Evolutionary conservation across 139 green algal genomes (phyloP), one percentile per base, ranked within the genome.

Genomic region (Chlamydomonas sphaeroides): DNA sequence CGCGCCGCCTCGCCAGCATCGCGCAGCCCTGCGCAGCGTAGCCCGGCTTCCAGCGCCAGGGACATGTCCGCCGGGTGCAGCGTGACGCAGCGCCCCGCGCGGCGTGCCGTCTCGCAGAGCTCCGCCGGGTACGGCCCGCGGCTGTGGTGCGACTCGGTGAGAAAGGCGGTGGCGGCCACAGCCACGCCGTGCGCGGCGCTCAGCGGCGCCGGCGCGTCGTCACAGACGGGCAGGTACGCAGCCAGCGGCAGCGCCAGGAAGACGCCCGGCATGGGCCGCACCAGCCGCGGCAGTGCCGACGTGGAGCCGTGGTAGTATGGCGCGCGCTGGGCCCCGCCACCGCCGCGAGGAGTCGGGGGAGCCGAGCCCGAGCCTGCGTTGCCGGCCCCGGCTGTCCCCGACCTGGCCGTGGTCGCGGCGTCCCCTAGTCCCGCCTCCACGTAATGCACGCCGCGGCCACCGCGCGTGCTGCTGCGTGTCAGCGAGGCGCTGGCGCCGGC

Each of bases 21-120:
- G 1, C 82, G 63, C 49, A 90, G 86, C 4, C 86, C 86, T 25
- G 73, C 42, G 33, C 65, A 79, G 18, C 84, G 63, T n/a, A 89
- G 67, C 20, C 85, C 73, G 25, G 61, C 79, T 73, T 90, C 86
- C 63, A 90, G 82, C 8, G 78, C 53, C 15, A 90, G 35, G 0
- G 32, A 33, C n/a, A 72, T 17, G 36, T 87, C 80, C 0, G 76
- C 68, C 4, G 49, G 11, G n/a, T 78, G 59, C 21, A 90, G 69
- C 32, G 49, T 71, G 25, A 90, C 80, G 20, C 33, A 26, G 8
- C 86, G 68, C 3, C 68, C 76, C 18, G 57, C 62, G 7, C 80
- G 80, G 10, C 86, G 61, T 18, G 78, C 49, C 11, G 57, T 45
- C 45, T 90, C 80, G 30, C 63, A 75, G 15, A 90, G 69, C 75